These are phyloP conservation scores for Cronartium quercuum DNA, from an alignment of 1,284 basidiomycete species.

Conservation along the genomic window DNA sequence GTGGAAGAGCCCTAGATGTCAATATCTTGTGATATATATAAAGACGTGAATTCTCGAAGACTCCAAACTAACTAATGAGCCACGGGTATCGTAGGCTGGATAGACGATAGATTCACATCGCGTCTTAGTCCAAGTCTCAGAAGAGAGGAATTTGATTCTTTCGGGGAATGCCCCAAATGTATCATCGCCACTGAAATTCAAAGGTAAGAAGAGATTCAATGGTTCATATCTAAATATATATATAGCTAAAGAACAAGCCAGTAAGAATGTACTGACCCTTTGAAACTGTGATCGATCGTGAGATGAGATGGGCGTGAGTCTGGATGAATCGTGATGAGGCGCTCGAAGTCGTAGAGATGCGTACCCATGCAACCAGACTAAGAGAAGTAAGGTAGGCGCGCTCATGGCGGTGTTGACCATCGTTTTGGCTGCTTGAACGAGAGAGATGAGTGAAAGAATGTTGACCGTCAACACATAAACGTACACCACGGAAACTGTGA, in stretches of 20 bases:
- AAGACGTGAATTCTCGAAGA: background rate
- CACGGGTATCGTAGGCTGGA: conserved; percentile 35
- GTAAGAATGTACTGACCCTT: background rate
- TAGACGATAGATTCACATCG: conserved; percentile 21
- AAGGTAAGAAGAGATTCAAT: no score
- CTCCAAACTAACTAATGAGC: conserved; percentile 16
- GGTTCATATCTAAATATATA: background rate
- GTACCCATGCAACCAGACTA: conserved; percentile 2
- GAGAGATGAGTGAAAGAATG: no score
- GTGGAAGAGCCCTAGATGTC: background rate
- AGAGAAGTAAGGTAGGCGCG: background rate
- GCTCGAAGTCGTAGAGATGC: no score
- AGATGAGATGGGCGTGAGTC: background rate
- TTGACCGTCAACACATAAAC: no score
- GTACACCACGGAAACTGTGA: no score
- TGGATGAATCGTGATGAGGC: background rate
- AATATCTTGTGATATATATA: background rate
- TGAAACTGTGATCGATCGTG: background rate
- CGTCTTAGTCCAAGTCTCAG: conserved; percentile 29
- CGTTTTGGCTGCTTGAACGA: background rate
- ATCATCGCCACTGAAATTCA: conserved; percentile 18
- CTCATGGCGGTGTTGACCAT: background rate
- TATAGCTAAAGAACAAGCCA: background rate
- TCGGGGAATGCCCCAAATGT: conserved; percentile 28
- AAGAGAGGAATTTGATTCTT: conserved; percentile 11